Evolutionary conservation across 257 asterid genomes (phyloP).

Genomic region (Penstemon newberryi): DNA sequence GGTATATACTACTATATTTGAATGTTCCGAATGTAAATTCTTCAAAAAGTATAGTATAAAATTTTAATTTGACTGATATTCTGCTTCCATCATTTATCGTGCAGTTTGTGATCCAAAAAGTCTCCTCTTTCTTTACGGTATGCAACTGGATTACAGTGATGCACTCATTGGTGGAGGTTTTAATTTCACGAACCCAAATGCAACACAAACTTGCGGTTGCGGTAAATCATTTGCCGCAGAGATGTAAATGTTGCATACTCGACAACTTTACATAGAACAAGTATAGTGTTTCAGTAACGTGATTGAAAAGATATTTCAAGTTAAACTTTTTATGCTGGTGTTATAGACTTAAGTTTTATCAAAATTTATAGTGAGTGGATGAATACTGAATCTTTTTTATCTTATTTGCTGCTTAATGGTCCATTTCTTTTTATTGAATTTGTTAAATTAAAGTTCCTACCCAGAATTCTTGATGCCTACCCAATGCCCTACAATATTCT

Average conservation of each 20-base stretch:
- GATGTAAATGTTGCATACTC: slow-evolving; percentile 44
- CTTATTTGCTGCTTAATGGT: background rate
- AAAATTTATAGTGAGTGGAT: background rate
- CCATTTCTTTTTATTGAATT: no score
- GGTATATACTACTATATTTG: slow-evolving; percentile 40
- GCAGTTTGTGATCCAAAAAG: slow-evolving; percentile 97
- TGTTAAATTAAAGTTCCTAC: no score
- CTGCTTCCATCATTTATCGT: slow-evolving; percentile 14
- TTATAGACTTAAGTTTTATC: slow-evolving; percentile 15
- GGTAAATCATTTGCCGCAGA: slow-evolving; percentile 88
- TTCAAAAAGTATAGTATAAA: no score
- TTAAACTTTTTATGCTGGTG: slow-evolving; percentile 1
- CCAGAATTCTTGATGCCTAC: no score
- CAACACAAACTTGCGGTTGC: slow-evolving; percentile 92
- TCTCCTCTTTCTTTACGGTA: slow-evolving; percentile 76
- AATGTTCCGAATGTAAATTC: no score
- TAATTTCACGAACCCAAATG: slow-evolving; percentile 89
- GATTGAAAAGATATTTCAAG: slow-evolving; percentile 11
- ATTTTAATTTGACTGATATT: background rate
- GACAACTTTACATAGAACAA: slow-evolving; percentile 14
- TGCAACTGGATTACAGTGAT: slow-evolving; percentile 92
- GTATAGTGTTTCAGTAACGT: slow-evolving; percentile 4
- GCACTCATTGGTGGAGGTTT: slow-evolving; percentile 97
- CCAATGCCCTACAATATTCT: no score
- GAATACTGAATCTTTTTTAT: background rate